Conservation (phyloP, 768 basidiomycete species). For the Leccinellum albellum region DNA sequence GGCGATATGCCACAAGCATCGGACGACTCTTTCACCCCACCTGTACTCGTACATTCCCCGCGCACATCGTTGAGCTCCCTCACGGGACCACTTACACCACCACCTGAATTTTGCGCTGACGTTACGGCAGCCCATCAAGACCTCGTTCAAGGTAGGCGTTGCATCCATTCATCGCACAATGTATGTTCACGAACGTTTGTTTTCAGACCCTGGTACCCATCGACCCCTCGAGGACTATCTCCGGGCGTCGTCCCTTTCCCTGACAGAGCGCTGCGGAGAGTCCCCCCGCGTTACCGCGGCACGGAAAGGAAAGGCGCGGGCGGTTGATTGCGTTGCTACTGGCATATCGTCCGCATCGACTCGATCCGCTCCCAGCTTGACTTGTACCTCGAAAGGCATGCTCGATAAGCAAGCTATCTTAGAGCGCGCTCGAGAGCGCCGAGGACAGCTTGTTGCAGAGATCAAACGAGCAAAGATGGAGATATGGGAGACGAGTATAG, state of each 20-base stretch:
- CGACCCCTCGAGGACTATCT: slow-evolving; percentile 3
- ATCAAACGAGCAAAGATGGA: slow-evolving; percentile 59
- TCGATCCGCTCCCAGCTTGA: not conserved
- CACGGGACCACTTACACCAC: slow-evolving; percentile 26
- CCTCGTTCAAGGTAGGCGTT: slow-evolving; percentile 7
- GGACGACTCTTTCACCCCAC: slow-evolving; percentile 9
- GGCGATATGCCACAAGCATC: slow-evolving; percentile 1
- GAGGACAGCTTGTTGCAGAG: slow-evolving; percentile 48
- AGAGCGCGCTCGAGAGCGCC: slow-evolving; percentile 50
- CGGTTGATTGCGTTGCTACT: not conserved
- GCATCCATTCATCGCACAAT: not conserved
- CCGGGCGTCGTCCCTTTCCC: not conserved
- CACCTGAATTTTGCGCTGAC: slow-evolving; percentile 15
- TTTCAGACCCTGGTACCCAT: slow-evolving; percentile 4
- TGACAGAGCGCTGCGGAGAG: not conserved
- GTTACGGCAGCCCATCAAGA: slow-evolving; percentile 1
- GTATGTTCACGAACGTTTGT: slow-evolving; percentile 2
- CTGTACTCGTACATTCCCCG: slow-evolving; percentile 26
- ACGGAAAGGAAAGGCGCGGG: slow-evolving; percentile 21
- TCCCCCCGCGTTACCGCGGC: not conserved
- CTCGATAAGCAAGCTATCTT: slow-evolving; percentile 44
- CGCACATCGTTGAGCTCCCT: slow-evolving; percentile 32
- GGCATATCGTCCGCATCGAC: not conserved
- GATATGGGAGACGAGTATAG: slow-evolving; percentile 71
- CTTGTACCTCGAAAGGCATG: not conserved